A percentile compares a stretch with the other conserved stretches of the same genome.
Evolutionary conservation across 2,329 filamentous ascomycete species (phyloP).

Genomic region (Neurospora sp.): DNA sequence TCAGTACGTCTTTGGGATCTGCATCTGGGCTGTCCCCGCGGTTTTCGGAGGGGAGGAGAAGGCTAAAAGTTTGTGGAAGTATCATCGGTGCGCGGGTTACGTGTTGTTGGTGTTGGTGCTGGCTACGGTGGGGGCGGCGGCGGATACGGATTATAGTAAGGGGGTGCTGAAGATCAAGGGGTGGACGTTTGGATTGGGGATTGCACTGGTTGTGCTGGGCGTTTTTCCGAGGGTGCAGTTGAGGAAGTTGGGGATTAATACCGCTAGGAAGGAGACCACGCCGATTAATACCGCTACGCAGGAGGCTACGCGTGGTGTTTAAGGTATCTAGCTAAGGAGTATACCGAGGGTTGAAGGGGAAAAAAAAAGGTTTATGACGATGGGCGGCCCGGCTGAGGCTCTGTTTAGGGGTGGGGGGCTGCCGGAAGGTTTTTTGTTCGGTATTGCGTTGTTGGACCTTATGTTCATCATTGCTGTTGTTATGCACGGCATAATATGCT

Average conservation of each 20-base stretch:
- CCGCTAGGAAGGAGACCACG: neutral
- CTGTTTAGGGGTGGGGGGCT: neutral
- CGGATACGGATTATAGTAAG: constrained; percentile 64
- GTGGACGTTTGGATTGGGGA: constrained; percentile 63
- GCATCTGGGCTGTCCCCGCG: constrained; percentile 65
- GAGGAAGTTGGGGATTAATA: constrained; percentile 57
- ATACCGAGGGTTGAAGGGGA: neutral
- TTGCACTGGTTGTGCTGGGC: constrained; percentile 58
- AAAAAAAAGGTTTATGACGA: neutral
- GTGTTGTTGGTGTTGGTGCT: constrained; percentile 58
- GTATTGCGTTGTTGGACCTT: neutral
- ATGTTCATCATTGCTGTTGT: neutral
- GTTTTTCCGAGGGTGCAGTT: constrained; percentile 70
- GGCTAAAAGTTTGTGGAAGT: constrained; percentile 82
- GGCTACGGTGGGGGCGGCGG: constrained; percentile 64
- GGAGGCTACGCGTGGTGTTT: neutral
- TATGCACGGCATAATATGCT: neutral
- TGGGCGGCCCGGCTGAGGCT: neutral
- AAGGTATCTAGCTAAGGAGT: neutral
- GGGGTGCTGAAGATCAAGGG: constrained; percentile 60
- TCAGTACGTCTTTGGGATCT: constrained; percentile 72
- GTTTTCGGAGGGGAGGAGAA: constrained; percentile 70
- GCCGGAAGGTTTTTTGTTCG: neutral
- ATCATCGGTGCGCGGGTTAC: constrained; percentile 74
- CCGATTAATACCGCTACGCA: neutral